phyloP scores from a whole-genome alignment of 139 green algal genomes.

The Monoraphidium neglectum region DNA sequence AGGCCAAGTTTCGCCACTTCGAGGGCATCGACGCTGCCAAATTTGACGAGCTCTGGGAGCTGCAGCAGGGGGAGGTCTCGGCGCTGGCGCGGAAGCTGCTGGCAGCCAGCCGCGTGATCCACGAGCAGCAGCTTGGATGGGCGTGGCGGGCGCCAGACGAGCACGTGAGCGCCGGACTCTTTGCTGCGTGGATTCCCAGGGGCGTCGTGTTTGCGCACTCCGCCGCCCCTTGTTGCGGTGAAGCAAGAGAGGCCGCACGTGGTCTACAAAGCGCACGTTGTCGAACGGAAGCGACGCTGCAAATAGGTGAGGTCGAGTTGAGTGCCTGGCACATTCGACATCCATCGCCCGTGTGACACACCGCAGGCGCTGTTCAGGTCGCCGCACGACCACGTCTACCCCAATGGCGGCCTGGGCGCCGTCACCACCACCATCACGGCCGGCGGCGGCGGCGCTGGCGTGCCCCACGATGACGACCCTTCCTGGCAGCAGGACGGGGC shows the following conservation, averaged over 20 bases:
- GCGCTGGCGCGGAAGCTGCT: conserved; percentile 36
- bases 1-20: conserved; percentile 83
- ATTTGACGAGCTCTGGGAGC: conserved; percentile 46
- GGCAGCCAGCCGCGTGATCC: conserved; percentile 56
- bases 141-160: conserved; percentile 69
- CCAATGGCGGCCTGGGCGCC: background rate
- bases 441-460: background rate
- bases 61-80: conserved; percentile 39
- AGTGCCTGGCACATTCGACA: too few species aligned
- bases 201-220: too few species aligned
- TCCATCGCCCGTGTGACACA: too few species aligned
- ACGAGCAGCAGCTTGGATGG: conserved; percentile 86
- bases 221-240: too few species aligned
- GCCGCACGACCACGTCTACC: background rate
- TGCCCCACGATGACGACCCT: conserved; percentile 6
- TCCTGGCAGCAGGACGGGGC: background rate
- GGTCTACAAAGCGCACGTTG: too few species aligned
- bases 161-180: background rate
- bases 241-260: too few species aligned
- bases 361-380: too few species aligned
- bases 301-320: too few species aligned
- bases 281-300: too few species aligned
- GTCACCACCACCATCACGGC: background rate
- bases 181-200: background rate
- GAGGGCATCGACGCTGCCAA: conserved; percentile 60